Evolutionary conservation across 2,329 filamentous ascomycete genomes (phyloP).

Genomic region (Gnomoniopsis sp.): DNA sequence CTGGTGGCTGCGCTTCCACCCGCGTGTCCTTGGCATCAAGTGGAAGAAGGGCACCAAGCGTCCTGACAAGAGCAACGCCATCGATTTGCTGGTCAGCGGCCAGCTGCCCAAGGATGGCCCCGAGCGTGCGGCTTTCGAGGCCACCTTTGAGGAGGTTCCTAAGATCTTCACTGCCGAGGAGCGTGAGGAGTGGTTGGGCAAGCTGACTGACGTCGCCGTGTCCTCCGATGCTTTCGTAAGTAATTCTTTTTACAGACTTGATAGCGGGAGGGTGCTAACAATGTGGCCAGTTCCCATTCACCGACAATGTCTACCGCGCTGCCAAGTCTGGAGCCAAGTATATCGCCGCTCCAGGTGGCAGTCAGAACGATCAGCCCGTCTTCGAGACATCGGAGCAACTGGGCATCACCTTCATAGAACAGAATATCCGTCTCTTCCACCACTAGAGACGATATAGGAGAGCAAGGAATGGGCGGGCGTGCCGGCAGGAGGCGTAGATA

Average conservation of each 20-base stretch:
- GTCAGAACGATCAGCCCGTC: conserved; percentile 77
- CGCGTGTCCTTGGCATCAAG: conserved; percentile 79
- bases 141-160: conserved; percentile 86
- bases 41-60: conserved; percentile 99
- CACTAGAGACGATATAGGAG: conserved; percentile 58
- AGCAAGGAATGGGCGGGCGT: neutral
- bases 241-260: conserved; percentile 42
- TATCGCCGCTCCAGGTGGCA: conserved; percentile 88
- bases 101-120: conserved; percentile 79
- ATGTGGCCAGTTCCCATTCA: conserved; percentile 78
- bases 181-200: conserved; percentile 78
- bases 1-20: conserved; percentile 99
- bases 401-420: conserved; percentile 92
- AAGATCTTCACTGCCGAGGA: conserved; percentile 78
- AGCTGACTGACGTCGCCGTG: conserved; percentile 78
- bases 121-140: conserved; percentile 84
- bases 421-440: conserved; percentile 91
- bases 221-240: conserved; percentile 94
- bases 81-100: conserved; percentile 90
- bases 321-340: conserved; percentile 89
- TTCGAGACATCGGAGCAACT: conserved; percentile 89
- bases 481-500: conserved; percentile 8
- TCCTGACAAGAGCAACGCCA: conserved; percentile 96
- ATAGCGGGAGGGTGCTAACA: conserved; percentile 24
- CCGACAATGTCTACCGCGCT: conserved; percentile 94